A percentile compares a stretch with the other conserved stretches of the same genome.
These are phyloP conservation scores for Irpex sp. DNA, from an alignment of 1,284 basidiomycete species.

Conservation along the genomic window DNA sequence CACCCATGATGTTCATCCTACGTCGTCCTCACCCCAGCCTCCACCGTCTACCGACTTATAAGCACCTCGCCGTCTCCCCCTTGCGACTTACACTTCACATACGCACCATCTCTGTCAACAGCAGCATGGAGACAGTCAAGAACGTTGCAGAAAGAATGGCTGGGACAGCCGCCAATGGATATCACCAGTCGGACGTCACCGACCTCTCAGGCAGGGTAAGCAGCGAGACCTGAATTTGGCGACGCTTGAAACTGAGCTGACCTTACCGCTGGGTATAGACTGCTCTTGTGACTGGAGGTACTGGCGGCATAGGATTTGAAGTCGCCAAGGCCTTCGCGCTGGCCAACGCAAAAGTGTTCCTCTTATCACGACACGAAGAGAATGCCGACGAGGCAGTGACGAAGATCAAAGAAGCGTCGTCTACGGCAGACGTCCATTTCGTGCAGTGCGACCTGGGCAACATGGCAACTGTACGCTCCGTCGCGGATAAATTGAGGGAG, in stretches of 20 bases:
- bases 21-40: background rate
- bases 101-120: background rate
- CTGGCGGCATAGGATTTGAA: slow-evolving; percentile 38
- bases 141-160: background rate
- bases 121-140: slow-evolving; percentile 4
- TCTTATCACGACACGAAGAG: slow-evolving; percentile 37
- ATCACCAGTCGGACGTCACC: slow-evolving; percentile 4
- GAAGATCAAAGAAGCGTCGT: slow-evolving; percentile 30
- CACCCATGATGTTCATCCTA: background rate
- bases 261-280: slow-evolving; percentile 19
- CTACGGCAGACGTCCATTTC: slow-evolving; percentile 30
- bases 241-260: background rate
- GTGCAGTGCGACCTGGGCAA: slow-evolving; percentile 38
- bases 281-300: slow-evolving; percentile 42
- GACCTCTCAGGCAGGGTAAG: slow-evolving; percentile 8
- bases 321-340: slow-evolving; percentile 35
- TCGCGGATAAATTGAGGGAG: slow-evolving; percentile 31
- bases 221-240: background rate
- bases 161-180: slow-evolving; percentile 9
- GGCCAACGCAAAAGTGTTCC: slow-evolving; percentile 36
- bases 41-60: background rate
- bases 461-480: slow-evolving; percentile 34
- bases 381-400: slow-evolving; percentile 36
- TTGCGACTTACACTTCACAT: background rate
- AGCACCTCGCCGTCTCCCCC: background rate